Evolutionary conservation across 2,329 filamentous ascomycete species (phyloP), one percentile per base, ranked within the genome.

Genomic region (Alternaria burnsii): DNA sequence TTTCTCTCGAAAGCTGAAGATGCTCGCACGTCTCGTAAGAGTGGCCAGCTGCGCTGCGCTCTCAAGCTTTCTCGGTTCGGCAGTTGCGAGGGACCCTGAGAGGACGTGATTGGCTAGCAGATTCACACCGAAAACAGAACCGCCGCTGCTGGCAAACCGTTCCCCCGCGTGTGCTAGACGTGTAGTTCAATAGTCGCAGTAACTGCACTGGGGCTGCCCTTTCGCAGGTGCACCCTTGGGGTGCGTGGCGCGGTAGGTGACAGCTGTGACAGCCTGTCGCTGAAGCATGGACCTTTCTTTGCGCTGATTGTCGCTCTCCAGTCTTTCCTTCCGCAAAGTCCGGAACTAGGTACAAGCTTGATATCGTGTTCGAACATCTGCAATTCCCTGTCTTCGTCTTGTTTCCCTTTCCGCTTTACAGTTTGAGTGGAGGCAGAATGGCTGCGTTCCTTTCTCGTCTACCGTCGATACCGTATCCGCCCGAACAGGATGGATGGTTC

Each of bases 401-500:
- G 41, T 48, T 36, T 20, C 34, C 14, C 32, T 51, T 9, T 18
- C 32, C 30, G 4, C 42, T 41, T 9, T 7, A 20, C 3, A 9
- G 38, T 34, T 16, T 16, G 4, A 5, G 16, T 11, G 20, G 28
- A 34, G 38, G 10, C 26, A 47, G 11, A 9, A 76, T 76, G 75
- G 64, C 65, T 38, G 53, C 70, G 16, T 76, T 81, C 67, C 59
- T 76, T 28, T 74, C 76, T 32, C 77, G 73, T 69, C 71, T 83
- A 1, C 82, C 80, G 40, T 82, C 80, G 12, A 71, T 83, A 61
- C 76, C 81, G 1, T 85, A 85, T 64, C 81, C 82, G 61, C 84
- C 85, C 12, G 77, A 84, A 26, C 72, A 82, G 55, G 81, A 83
- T 38, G 89, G 89, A 20, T 88, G 86, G 74, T 93, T 90, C 89